Conservation (phyloP, 169 alveolate species). For the Plasmodium adleri region DNA sequence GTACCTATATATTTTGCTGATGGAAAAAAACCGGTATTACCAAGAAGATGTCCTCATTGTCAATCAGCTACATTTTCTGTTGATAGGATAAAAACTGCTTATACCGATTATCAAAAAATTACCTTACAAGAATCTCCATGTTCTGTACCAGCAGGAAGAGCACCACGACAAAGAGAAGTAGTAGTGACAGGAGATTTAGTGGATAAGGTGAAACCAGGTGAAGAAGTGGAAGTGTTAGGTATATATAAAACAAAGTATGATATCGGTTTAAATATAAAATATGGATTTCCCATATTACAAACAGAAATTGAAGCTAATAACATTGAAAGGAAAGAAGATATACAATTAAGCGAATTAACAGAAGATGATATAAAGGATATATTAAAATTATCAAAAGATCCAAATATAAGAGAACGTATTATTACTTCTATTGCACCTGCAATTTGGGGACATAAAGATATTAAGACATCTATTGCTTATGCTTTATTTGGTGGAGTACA, state of each 20-base stretch:
- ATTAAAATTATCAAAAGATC: conserved; percentile 92
- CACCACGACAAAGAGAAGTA: conserved; percentile 98
- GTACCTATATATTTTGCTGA: conserved; percentile 87
- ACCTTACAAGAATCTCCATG: conserved; percentile 98
- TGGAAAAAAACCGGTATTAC: conserved; percentile 83
- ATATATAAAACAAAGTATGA: conserved; percentile 95
- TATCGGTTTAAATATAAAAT: conserved; percentile 94
- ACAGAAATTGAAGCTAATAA: conserved; percentile 97
- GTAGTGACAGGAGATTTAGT: conserved; percentile 97
- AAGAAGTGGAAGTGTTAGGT: conserved; percentile 97
- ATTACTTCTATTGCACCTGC: conserved; percentile 98
- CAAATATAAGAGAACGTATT: conserved; percentile 95
- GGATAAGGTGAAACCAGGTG: conserved; percentile 99
- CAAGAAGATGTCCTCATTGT: conserved; percentile 94
- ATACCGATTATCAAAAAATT: conserved; percentile 96
- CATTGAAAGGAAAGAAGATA: conserved; percentile 93
- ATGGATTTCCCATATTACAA: conserved; percentile 97
- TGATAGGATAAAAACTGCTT: conserved; percentile 93
- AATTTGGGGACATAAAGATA: conserved; percentile 96
- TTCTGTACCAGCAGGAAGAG: conserved; percentile 99
- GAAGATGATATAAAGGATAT: conserved; percentile 95
- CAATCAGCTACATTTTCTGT: conserved; percentile 92
- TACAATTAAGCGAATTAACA: conserved; percentile 91
- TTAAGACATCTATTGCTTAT: conserved; percentile 93
- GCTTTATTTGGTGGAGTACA: conserved; percentile 96